Evolutionary conservation across 2,329 filamentous ascomycete species (phyloP).

Genomic region (Furcasterigmium sp.): DNA sequence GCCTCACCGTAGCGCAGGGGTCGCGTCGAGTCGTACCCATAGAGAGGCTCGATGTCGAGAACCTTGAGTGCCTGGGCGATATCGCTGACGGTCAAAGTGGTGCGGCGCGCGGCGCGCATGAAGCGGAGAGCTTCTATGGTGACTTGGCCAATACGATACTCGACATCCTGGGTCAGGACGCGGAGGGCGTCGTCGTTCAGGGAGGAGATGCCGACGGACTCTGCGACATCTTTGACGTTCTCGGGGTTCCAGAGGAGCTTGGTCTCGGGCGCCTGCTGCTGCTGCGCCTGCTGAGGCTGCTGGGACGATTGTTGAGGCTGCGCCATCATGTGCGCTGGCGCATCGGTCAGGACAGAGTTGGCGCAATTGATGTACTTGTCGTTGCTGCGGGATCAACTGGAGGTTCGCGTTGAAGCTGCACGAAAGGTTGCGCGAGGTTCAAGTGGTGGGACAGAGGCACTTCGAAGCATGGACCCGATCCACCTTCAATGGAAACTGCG

Average conservation of each 20-base stretch:
- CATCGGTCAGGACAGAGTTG: neutral
- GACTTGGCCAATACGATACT: conserved; percentile 90
- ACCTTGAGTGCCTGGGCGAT: conserved; percentile 79
- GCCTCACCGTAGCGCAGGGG: conserved; percentile 91
- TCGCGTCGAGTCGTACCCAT: conserved; percentile 90
- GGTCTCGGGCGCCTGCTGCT: conserved; percentile 30
- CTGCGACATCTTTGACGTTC: conserved; percentile 91
- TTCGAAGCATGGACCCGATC: too few relatives aligned
- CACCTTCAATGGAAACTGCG: too few relatives aligned
- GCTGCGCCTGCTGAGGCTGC: neutral
- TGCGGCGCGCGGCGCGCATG: conserved; percentile 88
- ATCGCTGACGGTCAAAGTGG: conserved; percentile 83
- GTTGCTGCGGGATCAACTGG: too few relatives aligned
- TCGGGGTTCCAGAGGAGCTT: conserved; percentile 87
- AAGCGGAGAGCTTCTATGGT: conserved; percentile 92
- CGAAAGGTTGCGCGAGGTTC: too few relatives aligned
- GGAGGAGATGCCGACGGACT: conserved; percentile 82
- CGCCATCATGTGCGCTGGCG: neutral
- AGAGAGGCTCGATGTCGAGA: conserved; percentile 89
- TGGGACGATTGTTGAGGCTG: neutral
- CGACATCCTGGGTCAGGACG: conserved; percentile 85
- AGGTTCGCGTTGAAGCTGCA: too few relatives aligned
- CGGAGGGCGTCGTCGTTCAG: conserved; percentile 83
- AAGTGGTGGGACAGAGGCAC: too few relatives aligned
- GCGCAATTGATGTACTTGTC: too few relatives aligned